Conservation (phyloP, 257 asterid species). For the Fraxinus pennsylvanica region DNA sequence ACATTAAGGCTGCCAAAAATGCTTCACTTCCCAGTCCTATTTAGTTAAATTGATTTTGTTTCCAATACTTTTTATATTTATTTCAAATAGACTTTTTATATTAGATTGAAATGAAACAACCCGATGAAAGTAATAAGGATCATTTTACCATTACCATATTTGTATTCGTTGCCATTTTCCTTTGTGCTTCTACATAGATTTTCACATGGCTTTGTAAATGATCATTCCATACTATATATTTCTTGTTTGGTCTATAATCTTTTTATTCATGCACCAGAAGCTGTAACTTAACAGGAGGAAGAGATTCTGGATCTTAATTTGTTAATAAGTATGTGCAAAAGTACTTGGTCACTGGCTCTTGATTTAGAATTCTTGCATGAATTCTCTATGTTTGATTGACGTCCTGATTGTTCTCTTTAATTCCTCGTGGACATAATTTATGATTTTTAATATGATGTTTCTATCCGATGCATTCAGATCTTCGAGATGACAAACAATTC, state of each 20-base stretch:
- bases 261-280: background rate
- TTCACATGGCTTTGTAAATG: background rate
- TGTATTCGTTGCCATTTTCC: background rate
- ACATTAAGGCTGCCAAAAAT: background rate
- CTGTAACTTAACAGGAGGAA: background rate
- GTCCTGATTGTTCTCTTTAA: background rate
- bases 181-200: background rate
- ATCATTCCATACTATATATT: background rate
- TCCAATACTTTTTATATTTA: background rate
- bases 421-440: background rate
- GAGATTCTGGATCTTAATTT: background rate
- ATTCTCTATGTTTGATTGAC: background rate
- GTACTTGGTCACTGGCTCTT: background rate
- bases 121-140: background rate
- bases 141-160: conserved; percentile 5
- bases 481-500: conserved; percentile 92
- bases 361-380: conserved; percentile 2
- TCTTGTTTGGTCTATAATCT: background rate
- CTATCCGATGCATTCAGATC: conserved; percentile 55
- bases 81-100: background rate
- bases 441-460: background rate
- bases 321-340: background rate
- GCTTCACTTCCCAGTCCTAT: background rate
- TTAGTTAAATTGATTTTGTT: background rate
- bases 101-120: background rate